phyloP scores from a whole-genome alignment of 2,329 filamentous ascomycete species.

The Talaromyces rugulosus region DNA sequence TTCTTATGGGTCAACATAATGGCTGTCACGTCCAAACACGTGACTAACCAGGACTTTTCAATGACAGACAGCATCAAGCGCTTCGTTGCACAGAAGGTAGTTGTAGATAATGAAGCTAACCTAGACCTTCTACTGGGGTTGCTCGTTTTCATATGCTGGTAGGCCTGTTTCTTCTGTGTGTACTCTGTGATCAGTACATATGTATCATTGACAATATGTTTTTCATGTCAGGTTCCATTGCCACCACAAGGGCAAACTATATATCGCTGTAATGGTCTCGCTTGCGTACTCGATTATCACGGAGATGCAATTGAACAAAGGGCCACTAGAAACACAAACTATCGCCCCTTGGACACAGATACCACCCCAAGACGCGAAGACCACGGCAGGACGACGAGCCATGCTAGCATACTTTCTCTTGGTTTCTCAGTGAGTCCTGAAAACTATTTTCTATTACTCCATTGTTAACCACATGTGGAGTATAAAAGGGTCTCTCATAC shows the following conservation, averaged over 20 bases:
- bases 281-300: constrained; percentile 1
- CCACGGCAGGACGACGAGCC: not conserved
- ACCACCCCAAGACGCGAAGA: not conserved
- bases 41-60: not conserved
- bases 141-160: constrained; percentile 6
- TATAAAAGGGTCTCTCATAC: not conserved
- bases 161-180: not conserved
- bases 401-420: constrained; percentile 6
- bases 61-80: constrained; percentile 4
- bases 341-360: not conserved
- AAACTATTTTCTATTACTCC: not conserved
- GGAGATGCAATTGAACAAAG: constrained; percentile 1
- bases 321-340: not conserved
- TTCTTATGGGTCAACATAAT: constrained; percentile 6
- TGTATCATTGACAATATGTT: not conserved
- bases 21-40: constrained; percentile 5
- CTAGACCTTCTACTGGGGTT: constrained; percentile 3
- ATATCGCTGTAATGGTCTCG: not conserved
- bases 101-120: constrained; percentile 3
- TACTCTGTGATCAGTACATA: not conserved
- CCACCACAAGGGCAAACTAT: constrained; percentile 1
- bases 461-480: not conserved
- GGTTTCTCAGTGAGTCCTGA: not conserved
- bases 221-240: constrained; percentile 2
- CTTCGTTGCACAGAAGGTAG: constrained; percentile 5